Conservation (phyloP, 2,329 filamentous ascomycete species). For the Cylindrodendrum hubeiense region DNA sequence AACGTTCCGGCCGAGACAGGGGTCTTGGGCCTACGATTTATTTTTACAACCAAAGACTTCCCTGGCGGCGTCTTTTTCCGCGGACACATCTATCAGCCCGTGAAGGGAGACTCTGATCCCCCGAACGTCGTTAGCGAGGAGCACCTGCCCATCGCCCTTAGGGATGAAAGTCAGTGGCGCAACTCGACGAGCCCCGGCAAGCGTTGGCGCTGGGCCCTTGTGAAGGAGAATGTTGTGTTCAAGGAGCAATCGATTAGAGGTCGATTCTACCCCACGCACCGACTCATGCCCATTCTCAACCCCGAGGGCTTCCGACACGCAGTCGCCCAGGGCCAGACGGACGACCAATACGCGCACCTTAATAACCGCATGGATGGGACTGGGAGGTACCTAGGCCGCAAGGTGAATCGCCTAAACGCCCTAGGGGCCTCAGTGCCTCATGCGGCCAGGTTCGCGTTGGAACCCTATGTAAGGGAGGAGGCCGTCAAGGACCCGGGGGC, state of each 20-base stretch:
- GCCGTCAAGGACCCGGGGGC: conserved; percentile 21
- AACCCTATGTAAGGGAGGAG: conserved; percentile 53
- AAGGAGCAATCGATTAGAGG: conserved; percentile 64
- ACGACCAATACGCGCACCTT: conserved; percentile 61
- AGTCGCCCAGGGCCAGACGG: conserved; percentile 53
- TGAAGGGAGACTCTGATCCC: conserved; percentile 41
- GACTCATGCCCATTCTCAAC: conserved; percentile 64
- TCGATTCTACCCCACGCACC: conserved; percentile 69
- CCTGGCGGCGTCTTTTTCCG: conserved; percentile 55
- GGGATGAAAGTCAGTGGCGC: conserved; percentile 56
- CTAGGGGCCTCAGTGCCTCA: conserved; percentile 57
- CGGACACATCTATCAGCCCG: conserved; percentile 55
- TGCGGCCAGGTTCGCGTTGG: conserved; percentile 50
- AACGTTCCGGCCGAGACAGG: conserved; percentile 47
- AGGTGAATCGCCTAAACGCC: conserved; percentile 56
- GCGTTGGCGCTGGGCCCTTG: conserved; percentile 55
- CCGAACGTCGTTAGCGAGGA: conserved; percentile 50
- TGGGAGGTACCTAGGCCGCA: conserved; percentile 56
- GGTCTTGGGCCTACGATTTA: conserved; percentile 55
- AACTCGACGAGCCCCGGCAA: conserved; percentile 48
- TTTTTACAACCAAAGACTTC: conserved; percentile 52
- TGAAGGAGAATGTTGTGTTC: conserved; percentile 60
- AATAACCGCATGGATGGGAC: conserved; percentile 65
- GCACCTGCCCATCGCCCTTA: conserved; percentile 55
- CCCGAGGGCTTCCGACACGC: conserved; percentile 53